Base-by-base conservation (phyloP, 2,329 filamentous ascomycete genomes). In the Fusarium succisae region DNA sequence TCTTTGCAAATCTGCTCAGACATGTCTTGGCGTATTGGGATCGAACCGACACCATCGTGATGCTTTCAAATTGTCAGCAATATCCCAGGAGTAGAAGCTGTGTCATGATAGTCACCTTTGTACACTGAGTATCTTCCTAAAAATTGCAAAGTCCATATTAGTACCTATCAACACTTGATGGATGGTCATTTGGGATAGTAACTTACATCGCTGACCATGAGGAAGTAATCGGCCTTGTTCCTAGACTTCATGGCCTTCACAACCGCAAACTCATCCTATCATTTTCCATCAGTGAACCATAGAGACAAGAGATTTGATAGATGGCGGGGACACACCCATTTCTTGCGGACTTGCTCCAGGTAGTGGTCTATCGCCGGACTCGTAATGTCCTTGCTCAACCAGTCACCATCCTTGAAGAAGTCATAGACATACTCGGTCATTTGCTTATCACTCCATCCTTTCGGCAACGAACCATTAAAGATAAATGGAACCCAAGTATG, bases 61-160 rank as follows among this genome's bases (percentile, higher is more conserved):
- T 45, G 24, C 44, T 26, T 9, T 6, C 5, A 4, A 12, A 20
- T 20, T 14, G 15, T 45, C 12, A 45, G 44, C 1, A 0, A 26
- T 26, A 3, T 13, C 17, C 26, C 1, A 0, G 6, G n/a, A 13
- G 20, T 20, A 4, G 7, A 14, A 1, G 4, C 20, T 6, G 3
- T 6, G 7, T 20, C 8, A 26, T 15, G 12, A 13, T 45, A 13
- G 0, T 45, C 14, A 26, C 44, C 44, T 26, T 45, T 9, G 44
- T 20, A 26, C 24, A 45, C 24, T 45, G 17, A 9, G 44, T 45
- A 12, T 45, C 44, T 20, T 45, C 44, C 44, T 45, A 37, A 17
- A 18, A 9, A 37, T 37, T 5, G 4, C 8, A 37, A 37, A 5
- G 35, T 18, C 35, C 35, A 18, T 9, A 37, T 37, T 9, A 37